phyloP scores from a whole-genome alignment of 2,329 filamentous ascomycete genomes.

The Cladosporium sp. region DNA sequence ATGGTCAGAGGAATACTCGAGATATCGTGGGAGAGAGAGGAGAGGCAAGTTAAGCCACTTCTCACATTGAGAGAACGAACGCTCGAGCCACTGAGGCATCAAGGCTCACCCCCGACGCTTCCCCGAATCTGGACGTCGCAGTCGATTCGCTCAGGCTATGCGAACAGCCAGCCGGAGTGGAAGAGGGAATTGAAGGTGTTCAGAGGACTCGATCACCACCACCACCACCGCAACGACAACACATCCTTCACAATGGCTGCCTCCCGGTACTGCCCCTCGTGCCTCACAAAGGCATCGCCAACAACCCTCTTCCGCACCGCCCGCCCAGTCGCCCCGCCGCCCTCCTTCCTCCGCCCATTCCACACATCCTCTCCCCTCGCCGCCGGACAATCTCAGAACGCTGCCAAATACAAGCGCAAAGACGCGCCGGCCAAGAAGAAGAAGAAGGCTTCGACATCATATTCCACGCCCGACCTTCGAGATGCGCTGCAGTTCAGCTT shows the following conservation, averaged over 20 bases:
- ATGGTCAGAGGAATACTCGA: no score
- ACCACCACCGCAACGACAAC: not conserved
- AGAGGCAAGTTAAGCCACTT: no score
- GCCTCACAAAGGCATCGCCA: constrained; percentile 20
- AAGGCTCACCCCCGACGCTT: not conserved
- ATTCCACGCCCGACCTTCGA: constrained; percentile 59
- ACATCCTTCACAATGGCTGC: constrained; percentile 19
- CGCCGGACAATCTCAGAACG: constrained; percentile 36
- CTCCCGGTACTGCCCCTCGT: constrained; percentile 25
- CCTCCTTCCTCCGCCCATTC: constrained; percentile 9
- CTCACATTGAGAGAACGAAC: no score
- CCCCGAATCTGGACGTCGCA: not conserved
- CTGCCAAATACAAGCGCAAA: constrained; percentile 39
- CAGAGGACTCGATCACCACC: not conserved
- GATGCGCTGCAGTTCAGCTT: constrained; percentile 71
- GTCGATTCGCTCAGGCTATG: not conserved
- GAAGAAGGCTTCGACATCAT: constrained; percentile 59
- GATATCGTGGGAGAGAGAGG: no score
- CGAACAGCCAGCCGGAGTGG: not conserved
- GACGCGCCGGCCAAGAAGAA: constrained; percentile 50
- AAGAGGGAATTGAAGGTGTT: not conserved
- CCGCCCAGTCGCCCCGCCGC: not conserved
- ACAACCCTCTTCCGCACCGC: constrained; percentile 14
- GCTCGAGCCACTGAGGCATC: no score
- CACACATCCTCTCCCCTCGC: constrained; percentile 14